These are phyloP conservation scores for Xylariaceae sp. DNA, from an alignment of 2,329 filamentous ascomycete species.

Conservation along the genomic window DNA sequence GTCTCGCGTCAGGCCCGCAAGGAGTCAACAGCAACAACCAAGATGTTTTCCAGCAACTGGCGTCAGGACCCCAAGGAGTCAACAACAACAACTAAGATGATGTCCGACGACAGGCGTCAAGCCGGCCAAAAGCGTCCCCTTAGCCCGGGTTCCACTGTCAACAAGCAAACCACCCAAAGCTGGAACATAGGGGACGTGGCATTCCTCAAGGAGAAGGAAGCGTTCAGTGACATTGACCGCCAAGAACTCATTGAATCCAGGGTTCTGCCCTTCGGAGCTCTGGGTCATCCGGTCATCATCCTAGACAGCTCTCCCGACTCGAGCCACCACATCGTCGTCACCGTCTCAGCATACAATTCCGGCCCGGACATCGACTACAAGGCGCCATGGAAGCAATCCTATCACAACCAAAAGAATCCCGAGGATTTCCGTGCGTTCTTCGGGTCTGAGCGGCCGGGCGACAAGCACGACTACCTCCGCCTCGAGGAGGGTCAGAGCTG, in stretches of 20 bases:
- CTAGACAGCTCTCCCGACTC: slow-evolving; percentile 12
- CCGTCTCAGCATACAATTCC: slow-evolving; percentile 26
- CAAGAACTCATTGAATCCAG: not conserved
- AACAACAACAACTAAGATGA: too few species aligned
- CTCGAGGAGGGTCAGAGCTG: slow-evolving; percentile 16
- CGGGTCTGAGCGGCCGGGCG: slow-evolving; percentile 16
- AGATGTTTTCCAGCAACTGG: not conserved
- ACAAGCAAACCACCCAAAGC: not conserved
- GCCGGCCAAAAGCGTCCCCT: too few species aligned
- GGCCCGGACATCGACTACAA: slow-evolving; percentile 13
- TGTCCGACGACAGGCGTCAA: not conserved
- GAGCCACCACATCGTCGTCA: slow-evolving; percentile 20
- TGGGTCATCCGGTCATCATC: slow-evolving; percentile 17
- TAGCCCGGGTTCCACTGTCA: not conserved
- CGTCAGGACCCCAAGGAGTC: not conserved
- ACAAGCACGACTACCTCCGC: slow-evolving; percentile 10
- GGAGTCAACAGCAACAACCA: too few species aligned
- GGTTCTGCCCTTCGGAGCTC: not conserved
- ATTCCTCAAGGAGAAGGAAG: not conserved
- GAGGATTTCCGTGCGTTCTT: slow-evolving; percentile 25
- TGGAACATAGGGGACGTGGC: not conserved
- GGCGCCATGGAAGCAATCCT: slow-evolving; percentile 23
- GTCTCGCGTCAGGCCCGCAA: not conserved
- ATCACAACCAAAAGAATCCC: slow-evolving; percentile 16
- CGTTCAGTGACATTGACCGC: not conserved